phyloP scores from a whole-genome alignment of 768 basidiomycete genomes.

The Boletus rufocinnamomeus region DNA sequence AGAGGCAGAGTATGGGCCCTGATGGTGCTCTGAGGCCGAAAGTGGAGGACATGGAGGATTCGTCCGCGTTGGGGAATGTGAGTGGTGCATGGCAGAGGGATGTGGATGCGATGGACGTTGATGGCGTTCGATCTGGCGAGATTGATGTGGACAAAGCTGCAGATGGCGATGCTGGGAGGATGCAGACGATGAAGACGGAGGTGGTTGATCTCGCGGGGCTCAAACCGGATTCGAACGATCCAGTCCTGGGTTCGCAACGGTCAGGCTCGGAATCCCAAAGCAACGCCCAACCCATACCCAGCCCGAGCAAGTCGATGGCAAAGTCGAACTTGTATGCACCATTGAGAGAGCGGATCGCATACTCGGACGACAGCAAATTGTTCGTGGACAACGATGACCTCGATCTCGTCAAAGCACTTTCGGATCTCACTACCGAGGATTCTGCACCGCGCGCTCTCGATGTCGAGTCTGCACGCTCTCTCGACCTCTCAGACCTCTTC shows the following conservation, averaged over 20 bases:
- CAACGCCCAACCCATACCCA: constrained; percentile 8
- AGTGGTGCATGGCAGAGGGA: constrained; percentile 22
- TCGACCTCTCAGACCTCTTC: constrained; percentile 71
- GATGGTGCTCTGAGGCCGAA: constrained; percentile 44
- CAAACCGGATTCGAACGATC: constrained; percentile 59
- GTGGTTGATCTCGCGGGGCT: constrained; percentile 39
- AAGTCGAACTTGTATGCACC: constrained; percentile 54
- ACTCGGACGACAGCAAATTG: constrained; percentile 43
- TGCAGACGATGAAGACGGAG: constrained; percentile 31
- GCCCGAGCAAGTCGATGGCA: constrained; percentile 39
- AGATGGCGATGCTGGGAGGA: constrained; percentile 11
- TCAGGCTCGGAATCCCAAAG: constrained; percentile 42
- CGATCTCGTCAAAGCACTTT: constrained; percentile 52
- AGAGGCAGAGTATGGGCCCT: constrained; percentile 32
- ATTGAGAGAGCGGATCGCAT: constrained; percentile 58
- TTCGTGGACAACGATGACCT: constrained; percentile 57
- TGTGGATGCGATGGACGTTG: constrained; percentile 39
- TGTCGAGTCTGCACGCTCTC: constrained; percentile 33
- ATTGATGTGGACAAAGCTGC: constrained; percentile 29
- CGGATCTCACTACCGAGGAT: constrained; percentile 39
- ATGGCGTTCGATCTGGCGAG: constrained; percentile 23
- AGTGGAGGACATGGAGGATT: constrained; percentile 59
- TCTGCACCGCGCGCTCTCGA: constrained; percentile 16
- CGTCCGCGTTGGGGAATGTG: constrained; percentile 39
- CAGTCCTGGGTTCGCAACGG: constrained; percentile 46